Evolutionary conservation across 2,329 filamentous ascomycete genomes (phyloP), one percentile per base, ranked within the genome.

Genomic region (Polytolypa hystricis): DNA sequence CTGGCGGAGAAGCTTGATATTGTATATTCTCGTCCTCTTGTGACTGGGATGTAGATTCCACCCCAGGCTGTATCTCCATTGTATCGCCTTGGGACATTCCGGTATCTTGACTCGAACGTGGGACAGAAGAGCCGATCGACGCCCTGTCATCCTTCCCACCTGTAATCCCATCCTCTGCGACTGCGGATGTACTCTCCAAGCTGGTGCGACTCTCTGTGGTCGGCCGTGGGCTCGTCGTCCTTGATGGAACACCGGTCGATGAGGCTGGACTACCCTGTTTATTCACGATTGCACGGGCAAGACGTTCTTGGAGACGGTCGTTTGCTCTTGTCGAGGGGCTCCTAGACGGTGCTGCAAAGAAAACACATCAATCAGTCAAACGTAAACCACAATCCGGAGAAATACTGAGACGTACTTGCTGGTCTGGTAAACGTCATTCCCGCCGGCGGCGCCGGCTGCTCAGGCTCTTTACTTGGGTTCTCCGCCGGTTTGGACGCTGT

Each of bases 251-350:
- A 20, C 65, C 67, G 31, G 69, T 70, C 5, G 67, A 65, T 17
- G 70, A 59, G 43, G 63, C 58, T 38, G 60, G 65, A 15, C 60
- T 64, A 18, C 64, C 66, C 2, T 64, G 56, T n/a, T 67, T 62
- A 39, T 70, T 73, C 3, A 80, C 84, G 50, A 95, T 76, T 19
- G 87, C 91, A 53, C 84, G 84, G 19, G 89, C 89, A 42, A 98
- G 70, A 43, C 86, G 74, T 56, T 94, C 87, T 55, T 95, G 87
- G 29, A 98, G 67, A 35, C 86, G 77, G 49, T 93, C 86, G 60
- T 85, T 91, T 42, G 73, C 66, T 46, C 76, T 73, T 28, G 72
- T 75, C 4, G 81, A 81, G 15, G 79, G 71, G 45, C 68, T 75
- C 52, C 80, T 73, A 34, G 80, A 77, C 37, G 71, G 60, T 42